Percentiles rank a stretch among this genome's conserved stretches.
Evolutionary conservation across 1,139 yeast species (phyloP).

Genomic region (Hansenula lynferdii): DNA sequence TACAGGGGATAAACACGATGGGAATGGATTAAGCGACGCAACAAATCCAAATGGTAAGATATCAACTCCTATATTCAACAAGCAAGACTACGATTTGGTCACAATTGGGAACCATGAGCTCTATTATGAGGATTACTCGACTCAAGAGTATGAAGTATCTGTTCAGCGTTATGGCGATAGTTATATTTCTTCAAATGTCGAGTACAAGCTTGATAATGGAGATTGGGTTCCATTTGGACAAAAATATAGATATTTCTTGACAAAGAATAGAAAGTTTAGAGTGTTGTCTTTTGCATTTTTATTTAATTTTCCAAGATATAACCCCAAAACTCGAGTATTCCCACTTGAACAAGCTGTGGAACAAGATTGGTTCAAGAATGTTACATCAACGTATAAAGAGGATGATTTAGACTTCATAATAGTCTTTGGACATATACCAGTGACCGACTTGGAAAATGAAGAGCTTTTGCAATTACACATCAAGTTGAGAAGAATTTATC

Average conservation of each 20-base stretch:
- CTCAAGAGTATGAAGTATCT: conserved; percentile 58
- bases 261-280: conserved; percentile 46
- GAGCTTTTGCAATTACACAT: conserved; percentile 44
- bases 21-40: conserved; percentile 81
- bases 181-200: conserved; percentile 82
- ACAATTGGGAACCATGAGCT: conserved; percentile 94
- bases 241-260: conserved; percentile 58
- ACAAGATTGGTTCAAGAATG: conserved; percentile 60
- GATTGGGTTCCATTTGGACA: conserved; percentile 63
- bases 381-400: conserved; percentile 37
- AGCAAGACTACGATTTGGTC: conserved; percentile 69
- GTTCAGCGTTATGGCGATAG: conserved; percentile 55
- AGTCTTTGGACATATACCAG: conserved; percentile 79
- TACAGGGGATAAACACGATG: conserved; percentile 94
- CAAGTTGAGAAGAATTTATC: conserved; percentile 52
- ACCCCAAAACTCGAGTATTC: conserved; percentile 57
- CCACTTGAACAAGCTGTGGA: conserved; percentile 53
- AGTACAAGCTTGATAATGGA: conserved; percentile 44
- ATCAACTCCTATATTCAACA: conserved; percentile 59
- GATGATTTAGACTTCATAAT: conserved; percentile 59
- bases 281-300: conserved; percentile 75
- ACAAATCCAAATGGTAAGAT: conserved; percentile 65
- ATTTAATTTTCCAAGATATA: conserved; percentile 67
- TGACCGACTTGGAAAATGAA: conserved; percentile 50
- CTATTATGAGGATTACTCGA: conserved; percentile 63